phyloP scores from a whole-genome alignment of 1,139 yeast genomes.

The Candida glucosophila region DNA sequence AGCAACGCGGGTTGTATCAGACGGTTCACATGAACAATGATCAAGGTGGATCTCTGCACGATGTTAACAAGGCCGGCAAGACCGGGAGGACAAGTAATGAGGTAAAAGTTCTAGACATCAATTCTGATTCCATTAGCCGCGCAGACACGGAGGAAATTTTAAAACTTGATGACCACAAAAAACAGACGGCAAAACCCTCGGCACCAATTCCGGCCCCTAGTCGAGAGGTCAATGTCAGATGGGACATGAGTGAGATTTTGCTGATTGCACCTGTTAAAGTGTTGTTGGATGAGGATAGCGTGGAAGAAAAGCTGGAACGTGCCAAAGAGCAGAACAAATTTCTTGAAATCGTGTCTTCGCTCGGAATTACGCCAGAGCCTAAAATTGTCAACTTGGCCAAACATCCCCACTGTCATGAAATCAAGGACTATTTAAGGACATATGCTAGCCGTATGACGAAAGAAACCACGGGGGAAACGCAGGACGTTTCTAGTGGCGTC shows the following conservation, averaged over 20 bases:
- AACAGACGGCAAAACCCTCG: constrained; percentile 1
- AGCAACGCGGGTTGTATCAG: too few relatives aligned
- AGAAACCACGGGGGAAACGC: constrained; percentile 5
- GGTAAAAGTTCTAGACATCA: constrained; percentile 3
- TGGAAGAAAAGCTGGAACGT: constrained; percentile 28
- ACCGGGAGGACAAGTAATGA: too few relatives aligned
- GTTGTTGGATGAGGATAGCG: constrained; percentile 2
- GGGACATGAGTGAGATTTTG: constrained; percentile 3
- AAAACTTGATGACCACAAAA: constrained; percentile 3
- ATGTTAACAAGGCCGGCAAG: too few relatives aligned
- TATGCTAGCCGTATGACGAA: constrained; percentile 6
- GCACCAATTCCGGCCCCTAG: neutral
- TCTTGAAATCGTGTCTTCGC: constrained; percentile 12
- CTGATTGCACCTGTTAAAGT: constrained; percentile 3
- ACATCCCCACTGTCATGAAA: constrained; percentile 22
- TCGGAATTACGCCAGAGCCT: constrained; percentile 26
- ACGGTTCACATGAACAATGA: too few relatives aligned
- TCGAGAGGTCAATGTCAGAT: constrained; percentile 1
- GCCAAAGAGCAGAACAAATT: constrained; percentile 12
- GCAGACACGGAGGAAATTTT: constrained; percentile 3
- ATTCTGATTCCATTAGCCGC: constrained; percentile 1
- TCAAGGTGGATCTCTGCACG: too few relatives aligned
- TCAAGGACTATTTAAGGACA: constrained; percentile 17
- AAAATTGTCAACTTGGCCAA: constrained; percentile 19
- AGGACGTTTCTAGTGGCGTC: constrained; percentile 4